These are phyloP conservation scores for Populus ilicifolia DNA, from an alignment of 345 rosid genomes.

Conservation along the genomic window DNA sequence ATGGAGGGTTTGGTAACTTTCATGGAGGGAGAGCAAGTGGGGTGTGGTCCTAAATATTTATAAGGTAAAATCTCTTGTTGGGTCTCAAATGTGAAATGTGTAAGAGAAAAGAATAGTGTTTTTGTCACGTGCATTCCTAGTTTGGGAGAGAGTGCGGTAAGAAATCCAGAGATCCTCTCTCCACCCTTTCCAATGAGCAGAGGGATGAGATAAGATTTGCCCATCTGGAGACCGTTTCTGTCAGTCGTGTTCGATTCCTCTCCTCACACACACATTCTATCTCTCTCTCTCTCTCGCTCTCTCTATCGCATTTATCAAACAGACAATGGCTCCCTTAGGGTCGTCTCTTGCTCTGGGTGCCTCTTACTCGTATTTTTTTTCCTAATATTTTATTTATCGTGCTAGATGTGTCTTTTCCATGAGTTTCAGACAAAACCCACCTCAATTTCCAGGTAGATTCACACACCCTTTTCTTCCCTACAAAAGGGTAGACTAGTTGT, in stretches of 20 bases:
- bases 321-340: not conserved
- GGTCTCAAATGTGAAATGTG: not conserved
- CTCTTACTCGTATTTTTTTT: not conserved
- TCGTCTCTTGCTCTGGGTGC: not conserved
- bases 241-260: conserved; percentile 39
- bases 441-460: conserved; percentile 59
- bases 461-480: conserved; percentile 34
- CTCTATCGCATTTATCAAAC: not conserved
- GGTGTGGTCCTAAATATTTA: conserved; percentile 9
- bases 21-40: not conserved
- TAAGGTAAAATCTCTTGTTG: not conserved
- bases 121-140: conserved; percentile 44
- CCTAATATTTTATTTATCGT: not conserved
- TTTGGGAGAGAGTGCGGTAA: not conserved
- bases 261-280: conserved; percentile 26
- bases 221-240: conserved; percentile 6
- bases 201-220: conserved; percentile 34
- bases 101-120: conserved; percentile 12
- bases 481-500: conserved; percentile 12
- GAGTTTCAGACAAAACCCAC: conserved; percentile 43
- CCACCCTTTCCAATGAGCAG: conserved; percentile 30
- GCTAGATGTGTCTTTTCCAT: conserved; percentile 16
- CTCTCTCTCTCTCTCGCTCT: not conserved
- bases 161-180: conserved; percentile 1
- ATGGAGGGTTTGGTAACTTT: not conserved